Percentiles rank a stretch among this genome's conserved stretches.
phyloP scores from a whole-genome alignment of 257 asterid genomes.

The Ligustrum vulgare region DNA sequence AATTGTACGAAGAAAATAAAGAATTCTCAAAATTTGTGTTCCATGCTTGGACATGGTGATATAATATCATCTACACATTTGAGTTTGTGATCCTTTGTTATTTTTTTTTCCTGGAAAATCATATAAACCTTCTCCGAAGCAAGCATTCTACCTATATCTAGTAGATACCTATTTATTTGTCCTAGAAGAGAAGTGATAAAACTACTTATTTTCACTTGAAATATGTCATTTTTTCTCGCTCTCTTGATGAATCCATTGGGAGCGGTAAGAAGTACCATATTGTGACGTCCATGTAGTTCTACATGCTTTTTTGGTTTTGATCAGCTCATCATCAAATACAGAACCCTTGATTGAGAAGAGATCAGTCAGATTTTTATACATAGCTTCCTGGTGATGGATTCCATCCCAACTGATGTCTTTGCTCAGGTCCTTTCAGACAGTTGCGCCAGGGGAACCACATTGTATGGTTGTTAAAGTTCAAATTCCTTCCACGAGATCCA shows the following conservation, averaged over 20 bases:
- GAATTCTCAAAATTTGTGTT: conserved; percentile 9
- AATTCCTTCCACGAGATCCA: conserved; percentile 12
- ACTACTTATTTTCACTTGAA: neutral
- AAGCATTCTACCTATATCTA: neutral
- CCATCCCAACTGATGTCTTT: conserved; percentile 42
- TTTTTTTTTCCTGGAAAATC: neutral
- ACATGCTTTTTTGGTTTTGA: conserved; percentile 22
- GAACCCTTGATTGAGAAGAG: conserved; percentile 46
- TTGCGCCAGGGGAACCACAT: conserved; percentile 31
- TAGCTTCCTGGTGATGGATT: conserved; percentile 38
- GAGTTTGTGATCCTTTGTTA: neutral
- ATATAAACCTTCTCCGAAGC: neutral
- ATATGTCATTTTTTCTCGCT: conserved; percentile 23
- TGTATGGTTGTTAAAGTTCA: conserved; percentile 15
- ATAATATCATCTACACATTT: neutral
- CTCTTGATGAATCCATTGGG: conserved; percentile 31
- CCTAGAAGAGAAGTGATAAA: neutral
- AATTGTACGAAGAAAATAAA: conserved; percentile 8
- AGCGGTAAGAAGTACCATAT: conserved; percentile 13
- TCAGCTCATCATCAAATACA: conserved; percentile 30
- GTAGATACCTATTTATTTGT: neutral
- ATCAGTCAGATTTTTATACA: conserved; percentile 36
- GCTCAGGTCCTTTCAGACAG: conserved; percentile 31
- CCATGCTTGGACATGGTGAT: neutral
- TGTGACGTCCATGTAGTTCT: neutral